Evolutionary conservation across 1,284 basidiomycete species (phyloP), one percentile per base, ranked within the genome.

Genomic region (Cryptococcus wingfieldii): DNA sequence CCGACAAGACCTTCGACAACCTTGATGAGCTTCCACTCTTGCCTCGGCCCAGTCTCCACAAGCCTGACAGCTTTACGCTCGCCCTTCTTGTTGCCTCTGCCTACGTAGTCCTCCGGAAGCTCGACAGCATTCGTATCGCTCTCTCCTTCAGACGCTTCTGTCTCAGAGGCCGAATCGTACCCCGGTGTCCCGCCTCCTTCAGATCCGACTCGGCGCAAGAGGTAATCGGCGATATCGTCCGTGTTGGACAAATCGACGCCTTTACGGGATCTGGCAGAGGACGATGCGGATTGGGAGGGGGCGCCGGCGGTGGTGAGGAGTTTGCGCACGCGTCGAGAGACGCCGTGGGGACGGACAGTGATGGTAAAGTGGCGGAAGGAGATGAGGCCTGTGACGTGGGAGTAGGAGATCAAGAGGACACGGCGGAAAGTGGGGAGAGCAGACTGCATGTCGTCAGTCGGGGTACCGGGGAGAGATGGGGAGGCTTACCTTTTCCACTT

Each of bases 311-410:
- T 74, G 34, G 79, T 79, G 51, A 99, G 82, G 31, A 98, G 82
- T 61, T 87, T 87, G 10, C 93, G 85, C n/a, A 99, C 88, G 54
- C 91, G 86, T 70, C 86, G 86, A 16, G 93, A 95, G 18, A 98
- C 87, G 50, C 95, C 95, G 69, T 94, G 89, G 1, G 94, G 89
- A 68, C 93, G 91, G 54, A 99, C 90, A 9, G 90, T 88, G 78
- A 99, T 98, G 65, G 93, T 82, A 74, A 88, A 98, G 79, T 99
- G 95, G 43, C 95, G 85, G 76, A 94, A 86, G 69, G 97, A 93
- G 70, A 99, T 82, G 7, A 93, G 94, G 45, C 86, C 87, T 19
- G 85, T 87, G 18, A 88, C 85, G 18, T 88, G 79, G 74, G 94
- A 90, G 82, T 98, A 98, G 9, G 93, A 87, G 54, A 98, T 80